Conservation (phyloP, 2,329 filamentous ascomycete genomes). For the Fusarium citri region DNA sequence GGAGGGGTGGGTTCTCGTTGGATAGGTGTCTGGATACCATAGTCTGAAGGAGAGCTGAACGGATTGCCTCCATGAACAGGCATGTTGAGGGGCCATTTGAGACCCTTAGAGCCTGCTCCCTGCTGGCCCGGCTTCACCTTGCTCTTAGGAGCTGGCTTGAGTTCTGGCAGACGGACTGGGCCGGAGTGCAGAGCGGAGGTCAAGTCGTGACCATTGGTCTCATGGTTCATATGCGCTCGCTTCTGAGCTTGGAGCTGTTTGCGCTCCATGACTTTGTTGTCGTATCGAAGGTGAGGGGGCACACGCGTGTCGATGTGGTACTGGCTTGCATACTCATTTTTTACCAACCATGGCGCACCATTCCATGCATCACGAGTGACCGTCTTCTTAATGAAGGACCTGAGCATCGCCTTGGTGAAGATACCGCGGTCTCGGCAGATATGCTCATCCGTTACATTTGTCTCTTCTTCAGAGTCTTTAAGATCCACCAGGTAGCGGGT, state of each 20-base stretch:
- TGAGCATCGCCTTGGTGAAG: constrained; percentile 93
- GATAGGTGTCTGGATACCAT: constrained; percentile 51
- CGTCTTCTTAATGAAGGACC: constrained; percentile 94
- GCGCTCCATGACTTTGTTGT: constrained; percentile 80
- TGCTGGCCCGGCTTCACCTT: constrained; percentile 65
- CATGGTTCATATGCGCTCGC: constrained; percentile 63
- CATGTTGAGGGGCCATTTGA: constrained; percentile 52
- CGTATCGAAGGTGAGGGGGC: constrained; percentile 83
- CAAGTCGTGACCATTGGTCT: constrained; percentile 55
- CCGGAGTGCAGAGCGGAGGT: constrained; percentile 54
- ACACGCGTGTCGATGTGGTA: constrained; percentile 91
- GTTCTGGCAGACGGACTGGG: constrained; percentile 72
- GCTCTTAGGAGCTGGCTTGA: constrained; percentile 79
- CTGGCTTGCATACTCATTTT: constrained; percentile 81
- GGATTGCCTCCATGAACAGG: constrained; percentile 56
- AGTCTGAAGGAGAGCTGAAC: constrained; percentile 59
- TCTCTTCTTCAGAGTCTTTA: constrained; percentile 76
- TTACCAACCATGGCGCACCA: constrained; percentile 96
- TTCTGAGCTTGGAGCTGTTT: constrained; percentile 77
- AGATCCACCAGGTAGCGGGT: constrained; percentile 85
- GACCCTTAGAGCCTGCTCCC: constrained; percentile 56
- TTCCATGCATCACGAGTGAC: constrained; percentile 93
- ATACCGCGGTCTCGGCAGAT: constrained; percentile 88
- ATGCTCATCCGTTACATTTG: constrained; percentile 82
- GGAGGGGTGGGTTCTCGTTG: constrained; percentile 59